These are phyloP conservation scores for Dryas octopetala DNA, from an alignment of 306 rosid species.

Conservation along the genomic window DNA sequence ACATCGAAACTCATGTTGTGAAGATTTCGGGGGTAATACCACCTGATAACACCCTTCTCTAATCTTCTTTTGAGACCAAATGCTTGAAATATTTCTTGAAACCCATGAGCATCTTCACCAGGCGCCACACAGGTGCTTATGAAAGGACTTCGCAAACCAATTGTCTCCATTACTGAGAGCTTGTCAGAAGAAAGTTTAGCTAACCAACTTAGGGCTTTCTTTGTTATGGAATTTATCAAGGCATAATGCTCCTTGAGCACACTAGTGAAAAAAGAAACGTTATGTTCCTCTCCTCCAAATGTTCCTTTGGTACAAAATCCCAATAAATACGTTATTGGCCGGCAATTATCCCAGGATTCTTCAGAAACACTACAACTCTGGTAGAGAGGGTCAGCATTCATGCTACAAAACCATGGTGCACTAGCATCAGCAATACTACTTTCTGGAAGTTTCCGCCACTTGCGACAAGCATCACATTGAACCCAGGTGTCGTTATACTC, in stretches of 20 bases:
- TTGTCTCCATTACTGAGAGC: slow-evolving; percentile 72
- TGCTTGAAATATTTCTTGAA: slow-evolving; percentile 69
- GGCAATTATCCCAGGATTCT: slow-evolving; percentile 52
- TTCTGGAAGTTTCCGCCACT: slow-evolving; percentile 87
- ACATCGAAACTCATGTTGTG: slow-evolving; percentile 75
- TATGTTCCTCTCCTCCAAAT: slow-evolving; percentile 65
- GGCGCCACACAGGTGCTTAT: slow-evolving; percentile 36
- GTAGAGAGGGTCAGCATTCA: slow-evolving; percentile 67
- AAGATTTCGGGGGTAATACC: slow-evolving; percentile 81
- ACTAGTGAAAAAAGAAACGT: slow-evolving; percentile 66
- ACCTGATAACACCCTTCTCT: slow-evolving; percentile 62
- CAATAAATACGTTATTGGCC: slow-evolving; percentile 58
- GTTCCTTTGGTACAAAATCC: slow-evolving; percentile 82
- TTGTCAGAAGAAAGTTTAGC: slow-evolving; percentile 57
- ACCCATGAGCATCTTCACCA: slow-evolving; percentile 43
- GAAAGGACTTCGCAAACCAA: slow-evolving; percentile 73
- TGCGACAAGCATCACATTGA: slow-evolving; percentile 89
- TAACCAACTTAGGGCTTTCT: slow-evolving; percentile 80
- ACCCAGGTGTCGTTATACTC: slow-evolving; percentile 75
- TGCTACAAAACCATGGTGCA: slow-evolving; percentile 93
- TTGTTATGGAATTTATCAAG: slow-evolving; percentile 61
- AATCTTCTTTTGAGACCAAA: slow-evolving; percentile 74
- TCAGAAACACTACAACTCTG: slow-evolving; percentile 75
- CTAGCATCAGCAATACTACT: slow-evolving; percentile 47
- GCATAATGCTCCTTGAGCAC: slow-evolving; percentile 78